Evolutionary conservation across 75 land plant species (phyloP), one percentile per base, ranked within the genome.

Genomic region (Picea glauca): DNA sequence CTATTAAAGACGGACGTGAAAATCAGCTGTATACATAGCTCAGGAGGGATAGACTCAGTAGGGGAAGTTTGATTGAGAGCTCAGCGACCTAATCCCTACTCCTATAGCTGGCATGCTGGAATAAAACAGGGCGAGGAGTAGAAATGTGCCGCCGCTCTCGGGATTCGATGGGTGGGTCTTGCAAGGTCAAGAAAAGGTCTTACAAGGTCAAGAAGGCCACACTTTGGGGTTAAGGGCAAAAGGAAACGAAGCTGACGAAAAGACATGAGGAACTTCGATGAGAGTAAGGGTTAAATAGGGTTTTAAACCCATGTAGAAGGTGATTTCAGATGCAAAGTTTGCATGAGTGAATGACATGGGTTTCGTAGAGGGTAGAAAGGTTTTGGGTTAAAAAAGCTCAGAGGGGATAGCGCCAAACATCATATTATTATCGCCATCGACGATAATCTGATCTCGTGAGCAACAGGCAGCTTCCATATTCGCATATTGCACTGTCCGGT

Each of bases 131-230:
- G 50, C 17, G 9, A 9, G 20, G 77, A 1, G 32, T 15, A 72
- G 30, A 40, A 72, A 1, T 46, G 59, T 62, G 40, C 38, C 14
- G 57, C 74, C 2, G 31, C 17, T 73, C 77, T 38, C 18, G 56
- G 46, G 58, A 54, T 8, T 15, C 26, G 31, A 31, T 26, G 26
- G 68, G 26, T 84, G 89, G 87, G 54, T 82, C 89, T 87, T 87
- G 87, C 86, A 89, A 89, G 91, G 85, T 89, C 91, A 86, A 89
- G 88, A 89, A 87, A 89, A 89, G 91, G 91, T 87, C 91, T 86
- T 89, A 87, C 90, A 88, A 90, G 92, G 92, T 90, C 92, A 90
- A 90, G 92, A 90, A 78, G 26, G 7, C 33, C 21, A 1, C 6
- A 14, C 2, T 18, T n/a, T 4, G 3, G 33, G 30, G 74, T 13